phyloP scores from a whole-genome alignment of 371 early-diverging fungal genomes.

The Mucor piriformis region DNA sequence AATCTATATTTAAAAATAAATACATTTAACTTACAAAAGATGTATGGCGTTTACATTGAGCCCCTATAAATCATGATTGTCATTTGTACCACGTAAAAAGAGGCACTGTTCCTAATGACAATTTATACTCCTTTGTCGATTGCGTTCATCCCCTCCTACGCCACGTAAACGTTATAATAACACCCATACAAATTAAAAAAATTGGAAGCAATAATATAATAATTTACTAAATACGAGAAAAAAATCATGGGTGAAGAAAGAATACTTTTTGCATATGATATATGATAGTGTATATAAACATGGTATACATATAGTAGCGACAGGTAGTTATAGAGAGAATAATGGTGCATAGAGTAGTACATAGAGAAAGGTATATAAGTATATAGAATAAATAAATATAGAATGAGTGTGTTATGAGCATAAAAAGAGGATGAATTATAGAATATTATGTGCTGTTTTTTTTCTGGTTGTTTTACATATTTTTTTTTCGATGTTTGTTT shows the following conservation, averaged over 20 bases:
- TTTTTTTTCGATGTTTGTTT: background rate
- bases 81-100: too few relatives aligned
- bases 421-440: background rate
- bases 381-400: background rate
- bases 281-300: background rate
- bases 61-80: too few relatives aligned
- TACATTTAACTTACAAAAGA: too few relatives aligned
- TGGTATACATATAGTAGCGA: background rate
- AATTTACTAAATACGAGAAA: background rate
- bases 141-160: too few relatives aligned
- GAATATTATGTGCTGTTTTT: background rate
- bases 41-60: too few relatives aligned
- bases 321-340: background rate
- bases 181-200: background rate
- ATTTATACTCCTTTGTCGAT: too few relatives aligned
- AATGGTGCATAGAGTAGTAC: background rate
- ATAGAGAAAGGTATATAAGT: background rate
- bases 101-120: too few relatives aligned
- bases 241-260: background rate
- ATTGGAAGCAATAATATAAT: background rate
- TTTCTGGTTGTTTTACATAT: background rate
- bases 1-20: background rate
- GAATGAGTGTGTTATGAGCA: background rate
- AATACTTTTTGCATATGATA: too few relatives aligned
- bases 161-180: too few relatives aligned